phyloP scores from a whole-genome alignment of 768 basidiomycete species.

The Mycena chlorophos region DNA sequence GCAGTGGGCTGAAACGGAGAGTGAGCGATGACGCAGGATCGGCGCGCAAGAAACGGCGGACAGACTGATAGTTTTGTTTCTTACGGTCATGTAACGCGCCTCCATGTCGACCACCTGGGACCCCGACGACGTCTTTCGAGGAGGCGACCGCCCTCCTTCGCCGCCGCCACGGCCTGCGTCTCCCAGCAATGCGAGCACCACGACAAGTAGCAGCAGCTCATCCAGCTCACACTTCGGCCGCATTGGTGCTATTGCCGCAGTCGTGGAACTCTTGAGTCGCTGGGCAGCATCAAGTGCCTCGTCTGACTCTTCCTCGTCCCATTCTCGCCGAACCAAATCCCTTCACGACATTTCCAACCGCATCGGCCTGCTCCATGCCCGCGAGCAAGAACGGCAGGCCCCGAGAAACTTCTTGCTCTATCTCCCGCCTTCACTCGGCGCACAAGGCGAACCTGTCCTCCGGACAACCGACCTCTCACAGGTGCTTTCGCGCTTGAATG shows the following conservation, averaged over 20 bases:
- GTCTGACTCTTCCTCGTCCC: constrained; percentile 44
- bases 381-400: constrained; percentile 57
- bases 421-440: constrained; percentile 43
- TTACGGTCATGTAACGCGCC: neutral
- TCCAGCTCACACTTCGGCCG: constrained; percentile 44
- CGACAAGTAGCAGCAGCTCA: constrained; percentile 28
- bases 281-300: constrained; percentile 59
- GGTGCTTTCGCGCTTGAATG: constrained; percentile 52
- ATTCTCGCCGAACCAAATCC: constrained; percentile 51
- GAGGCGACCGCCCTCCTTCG: constrained; percentile 36
- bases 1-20: constrained; percentile 11
- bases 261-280: constrained; percentile 67
- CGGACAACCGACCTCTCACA: constrained; percentile 48
- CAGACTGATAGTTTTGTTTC: neutral
- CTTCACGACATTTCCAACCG: constrained; percentile 62
- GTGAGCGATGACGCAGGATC: constrained; percentile 15
- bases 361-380: constrained; percentile 58
- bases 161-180: constrained; percentile 30
- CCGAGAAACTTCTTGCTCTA: constrained; percentile 69
- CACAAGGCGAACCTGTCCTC: constrained; percentile 32
- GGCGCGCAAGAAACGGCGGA: constrained; percentile 9
- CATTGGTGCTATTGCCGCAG: constrained; percentile 55
- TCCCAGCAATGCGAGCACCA: constrained; percentile 33
- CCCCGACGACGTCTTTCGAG: constrained; percentile 63
- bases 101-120: constrained; percentile 11